Evolutionary conservation across 345 rosid genomes (phyloP).

Genomic region (Triadica sebifera): DNA sequence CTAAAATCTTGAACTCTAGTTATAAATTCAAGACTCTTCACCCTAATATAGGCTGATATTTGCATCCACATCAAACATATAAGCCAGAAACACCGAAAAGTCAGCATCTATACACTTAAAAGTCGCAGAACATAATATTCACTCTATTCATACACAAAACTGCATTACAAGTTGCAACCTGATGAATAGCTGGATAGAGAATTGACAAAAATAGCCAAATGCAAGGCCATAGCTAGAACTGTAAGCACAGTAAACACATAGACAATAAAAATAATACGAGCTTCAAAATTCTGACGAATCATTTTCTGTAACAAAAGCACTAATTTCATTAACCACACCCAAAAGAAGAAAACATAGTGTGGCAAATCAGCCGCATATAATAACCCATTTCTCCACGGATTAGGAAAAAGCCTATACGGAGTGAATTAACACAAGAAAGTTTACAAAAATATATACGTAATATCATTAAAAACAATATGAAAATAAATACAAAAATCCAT

Average conservation of each 20-base stretch:
- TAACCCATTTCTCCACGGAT: background rate
- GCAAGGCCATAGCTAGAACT: background rate
- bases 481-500: background rate
- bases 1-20: background rate
- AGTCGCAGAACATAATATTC: background rate
- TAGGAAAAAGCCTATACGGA: no score
- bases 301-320: background rate
- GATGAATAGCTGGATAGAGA: background rate
- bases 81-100: background rate
- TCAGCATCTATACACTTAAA: background rate
- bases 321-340: background rate
- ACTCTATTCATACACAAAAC: background rate
- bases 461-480: background rate
- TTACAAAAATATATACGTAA: constrained; percentile 13
- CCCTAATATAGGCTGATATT: background rate
- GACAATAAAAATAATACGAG: background rate
- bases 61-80: background rate
- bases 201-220: background rate
- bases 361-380: background rate
- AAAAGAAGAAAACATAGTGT: background rate
- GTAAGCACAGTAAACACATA: background rate
- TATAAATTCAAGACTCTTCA: background rate
- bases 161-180: background rate
- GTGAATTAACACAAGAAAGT: background rate
- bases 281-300: background rate